Percentiles rank a stretch among this genome's conserved stretches.
These are phyloP conservation scores for Calycina herbarum DNA, from an alignment of 2,329 filamentous ascomycete genomes.

Conservation along the genomic window DNA sequence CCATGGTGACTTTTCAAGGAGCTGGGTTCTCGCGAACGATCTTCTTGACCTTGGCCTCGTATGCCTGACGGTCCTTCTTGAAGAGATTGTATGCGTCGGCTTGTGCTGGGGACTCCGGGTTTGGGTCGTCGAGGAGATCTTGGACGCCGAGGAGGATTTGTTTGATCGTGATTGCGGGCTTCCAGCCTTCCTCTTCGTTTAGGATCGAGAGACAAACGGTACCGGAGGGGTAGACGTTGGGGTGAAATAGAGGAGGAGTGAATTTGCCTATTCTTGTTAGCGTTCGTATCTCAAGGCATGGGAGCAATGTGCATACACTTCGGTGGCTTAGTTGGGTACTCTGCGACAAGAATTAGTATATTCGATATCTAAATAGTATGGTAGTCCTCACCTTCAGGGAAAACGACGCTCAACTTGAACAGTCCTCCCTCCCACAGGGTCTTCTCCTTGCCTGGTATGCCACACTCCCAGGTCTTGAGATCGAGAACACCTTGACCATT, in stretches of 20 bases:
- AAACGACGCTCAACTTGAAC: conserved; percentile 90
- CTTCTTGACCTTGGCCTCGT: conserved; percentile 83
- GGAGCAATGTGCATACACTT: conserved; percentile 70
- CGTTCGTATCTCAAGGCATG: conserved; percentile 22
- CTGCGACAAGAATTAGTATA: conserved; percentile 48
- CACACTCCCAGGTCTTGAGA: conserved; percentile 94
- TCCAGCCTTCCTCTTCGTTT: conserved; percentile 98
- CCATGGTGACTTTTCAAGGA: conserved; percentile 47
- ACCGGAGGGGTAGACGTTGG: conserved; percentile 97
- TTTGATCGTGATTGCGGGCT: conserved; percentile 97
- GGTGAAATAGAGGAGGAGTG: conserved; percentile 91
- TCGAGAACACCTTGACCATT: conserved; percentile 80
- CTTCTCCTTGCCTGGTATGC: conserved; percentile 92
- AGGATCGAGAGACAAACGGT: conserved; percentile 96
- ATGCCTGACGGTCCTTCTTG: conserved; percentile 84
- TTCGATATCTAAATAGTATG: not conserved
- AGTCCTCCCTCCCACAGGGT: conserved; percentile 98
- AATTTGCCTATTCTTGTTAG: conserved; percentile 75
- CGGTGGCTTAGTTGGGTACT: conserved; percentile 97
- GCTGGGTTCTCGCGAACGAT: conserved; percentile 89
- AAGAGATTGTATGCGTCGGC: conserved; percentile 97
- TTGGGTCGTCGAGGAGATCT: conserved; percentile 92
- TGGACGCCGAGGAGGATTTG: conserved; percentile 96
- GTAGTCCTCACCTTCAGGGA: conserved; percentile 77
- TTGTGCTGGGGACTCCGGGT: conserved; percentile 94